These are phyloP conservation scores for Rutidosis leptorrhynchoides DNA, from an alignment of 129 eudicot species.

Conservation along the genomic window DNA sequence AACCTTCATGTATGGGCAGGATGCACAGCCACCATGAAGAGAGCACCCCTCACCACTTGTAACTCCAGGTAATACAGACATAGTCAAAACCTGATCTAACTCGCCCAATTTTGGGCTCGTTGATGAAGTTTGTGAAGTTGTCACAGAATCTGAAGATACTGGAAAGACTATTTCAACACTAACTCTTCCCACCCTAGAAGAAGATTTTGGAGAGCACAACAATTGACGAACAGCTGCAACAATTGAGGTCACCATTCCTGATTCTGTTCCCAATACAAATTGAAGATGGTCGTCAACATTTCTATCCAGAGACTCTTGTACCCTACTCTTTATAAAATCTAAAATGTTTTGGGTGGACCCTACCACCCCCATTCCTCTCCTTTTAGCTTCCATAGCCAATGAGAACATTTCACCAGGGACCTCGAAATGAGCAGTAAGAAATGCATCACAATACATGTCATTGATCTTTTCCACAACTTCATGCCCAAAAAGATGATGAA, in stretches of 20 bases:
- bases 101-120: constrained; percentile 18
- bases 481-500: constrained; percentile 90
- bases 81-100: constrained; percentile 30
- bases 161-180: constrained; percentile 92
- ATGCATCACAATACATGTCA: constrained; percentile 95
- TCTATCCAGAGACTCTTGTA: constrained; percentile 85
- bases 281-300: constrained; percentile 86
- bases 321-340: constrained; percentile 74
- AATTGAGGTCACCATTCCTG: constrained; percentile 97
- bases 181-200: constrained; percentile 47
- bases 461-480: constrained; percentile 91
- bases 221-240: constrained; percentile 66
- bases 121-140: constrained; percentile 45
- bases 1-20: constrained; percentile 98
- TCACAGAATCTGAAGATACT: constrained; percentile 82
- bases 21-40: constrained; percentile 98
- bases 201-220: constrained; percentile 43
- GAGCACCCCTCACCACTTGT: constrained; percentile 97
- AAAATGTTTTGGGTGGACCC: constrained; percentile 94
- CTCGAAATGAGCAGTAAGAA: constrained; percentile 95
- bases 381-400: constrained; percentile 95
- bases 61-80: constrained; percentile 87
- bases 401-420: constrained; percentile 99
- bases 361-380: constrained; percentile 98
- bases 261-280: constrained; percentile 91